These are phyloP conservation scores for Dichotomopilus funicola DNA, from an alignment of 2,329 filamentous ascomycete genomes.

Conservation along the genomic window DNA sequence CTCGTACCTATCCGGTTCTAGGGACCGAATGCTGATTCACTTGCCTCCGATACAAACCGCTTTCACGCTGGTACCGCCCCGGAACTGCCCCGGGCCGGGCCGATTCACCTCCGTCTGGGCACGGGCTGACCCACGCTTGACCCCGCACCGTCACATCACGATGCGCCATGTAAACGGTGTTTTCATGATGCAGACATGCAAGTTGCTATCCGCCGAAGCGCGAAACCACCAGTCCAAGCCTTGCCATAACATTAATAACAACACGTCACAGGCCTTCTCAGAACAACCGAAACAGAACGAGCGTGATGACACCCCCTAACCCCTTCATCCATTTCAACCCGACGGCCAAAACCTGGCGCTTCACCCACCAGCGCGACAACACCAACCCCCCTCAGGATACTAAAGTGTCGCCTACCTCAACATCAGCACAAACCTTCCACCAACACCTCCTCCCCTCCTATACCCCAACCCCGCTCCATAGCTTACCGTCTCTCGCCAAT, in stretches of 20 bases:
- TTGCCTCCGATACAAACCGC: not conserved
- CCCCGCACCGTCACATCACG: too few species aligned
- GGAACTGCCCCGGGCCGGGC: not conserved
- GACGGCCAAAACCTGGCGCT: not conserved
- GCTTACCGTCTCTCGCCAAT: constrained; percentile 47
- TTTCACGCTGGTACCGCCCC: not conserved
- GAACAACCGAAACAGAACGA: too few species aligned
- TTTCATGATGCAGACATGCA: too few species aligned
- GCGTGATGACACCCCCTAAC: too few species aligned
- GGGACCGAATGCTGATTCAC: not conserved
- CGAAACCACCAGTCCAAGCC: too few species aligned
- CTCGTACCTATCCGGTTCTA: not conserved
- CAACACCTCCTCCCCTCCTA: constrained; percentile 47
- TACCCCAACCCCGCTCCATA: constrained; percentile 44
- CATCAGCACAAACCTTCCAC: constrained; percentile 42
- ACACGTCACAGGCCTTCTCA: too few species aligned
- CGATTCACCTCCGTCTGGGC: too few species aligned
- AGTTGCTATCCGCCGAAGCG: too few species aligned
- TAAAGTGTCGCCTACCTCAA: not conserved
- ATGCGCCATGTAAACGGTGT: too few species aligned
- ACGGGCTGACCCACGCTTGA: too few species aligned
- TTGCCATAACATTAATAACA: too few species aligned
- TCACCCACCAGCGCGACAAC: not conserved
- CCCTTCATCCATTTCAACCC: not conserved
- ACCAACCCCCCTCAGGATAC: not conserved